Percentiles rank a stretch among this genome's conserved stretches.
Evolutionary conservation across 164 flowering plant species (phyloP).

Genomic region (Nymphaea thermarum): DNA sequence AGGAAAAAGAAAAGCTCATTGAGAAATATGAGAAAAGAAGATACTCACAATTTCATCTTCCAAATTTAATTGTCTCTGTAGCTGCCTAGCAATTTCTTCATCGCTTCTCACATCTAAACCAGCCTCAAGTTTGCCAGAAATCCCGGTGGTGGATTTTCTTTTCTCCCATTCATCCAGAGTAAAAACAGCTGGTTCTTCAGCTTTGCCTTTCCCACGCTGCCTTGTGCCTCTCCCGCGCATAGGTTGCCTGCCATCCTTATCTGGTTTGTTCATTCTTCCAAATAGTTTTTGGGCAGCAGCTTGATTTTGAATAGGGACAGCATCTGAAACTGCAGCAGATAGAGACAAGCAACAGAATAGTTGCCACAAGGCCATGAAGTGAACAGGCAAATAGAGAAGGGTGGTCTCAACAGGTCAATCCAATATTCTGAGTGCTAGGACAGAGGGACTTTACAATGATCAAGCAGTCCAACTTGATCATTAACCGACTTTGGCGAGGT

Average conservation of each 20-base stretch:
- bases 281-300: slow-evolving; percentile 89
- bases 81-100: slow-evolving; percentile 85
- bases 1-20: neutral
- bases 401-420: neutral
- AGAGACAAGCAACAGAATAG: neutral
- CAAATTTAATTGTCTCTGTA: slow-evolving; percentile 75
- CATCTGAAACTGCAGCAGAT: slow-evolving; percentile 42
- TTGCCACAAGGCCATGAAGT: too few species aligned
- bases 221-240: slow-evolving; percentile 23
- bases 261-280: slow-evolving; percentile 54
- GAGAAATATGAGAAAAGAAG: neutral
- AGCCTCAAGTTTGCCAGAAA: slow-evolving; percentile 8
- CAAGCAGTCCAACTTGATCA: too few species aligned
- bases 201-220: slow-evolving; percentile 39
- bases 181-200: slow-evolving; percentile 43
- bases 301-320: slow-evolving; percentile 84
- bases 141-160: slow-evolving; percentile 30
- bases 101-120: slow-evolving; percentile 36
- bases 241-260: slow-evolving; percentile 12
- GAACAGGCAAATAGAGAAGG: neutral
- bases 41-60: slow-evolving; percentile 51
- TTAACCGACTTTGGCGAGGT: too few species aligned
- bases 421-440: neutral
- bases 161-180: slow-evolving; percentile 89
- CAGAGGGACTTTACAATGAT: too few species aligned